These are phyloP conservation scores for Plantago rigida DNA, from an alignment of 305 asterid species.

Conservation along the genomic window DNA sequence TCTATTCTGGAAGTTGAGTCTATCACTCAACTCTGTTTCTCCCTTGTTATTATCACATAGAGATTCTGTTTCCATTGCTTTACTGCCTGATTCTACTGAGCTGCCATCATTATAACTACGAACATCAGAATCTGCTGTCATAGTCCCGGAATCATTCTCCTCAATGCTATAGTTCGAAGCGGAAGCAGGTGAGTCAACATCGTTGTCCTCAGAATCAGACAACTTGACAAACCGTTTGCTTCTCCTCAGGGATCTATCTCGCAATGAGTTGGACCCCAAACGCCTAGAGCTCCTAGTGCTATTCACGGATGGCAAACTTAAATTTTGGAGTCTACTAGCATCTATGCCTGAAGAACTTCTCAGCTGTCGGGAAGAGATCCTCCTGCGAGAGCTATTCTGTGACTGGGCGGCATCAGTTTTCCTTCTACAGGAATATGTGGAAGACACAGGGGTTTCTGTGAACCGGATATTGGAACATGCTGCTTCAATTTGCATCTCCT, in stretches of 20 bases:
- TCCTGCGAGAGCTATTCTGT: conserved; percentile 37
- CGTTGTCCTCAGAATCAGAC: conserved; percentile 48
- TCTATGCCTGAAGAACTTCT: conserved; percentile 54
- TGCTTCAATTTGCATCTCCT: conserved; percentile 36
- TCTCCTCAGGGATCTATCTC: conserved; percentile 52
- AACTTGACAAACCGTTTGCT: conserved; percentile 50
- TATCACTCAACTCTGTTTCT: conserved; percentile 45
- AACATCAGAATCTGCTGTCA: conserved; percentile 56
- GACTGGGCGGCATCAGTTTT: conserved; percentile 38
- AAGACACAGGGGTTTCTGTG: conserved; percentile 30
- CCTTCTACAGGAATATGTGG: conserved; percentile 43
- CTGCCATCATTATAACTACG: conserved; percentile 49
- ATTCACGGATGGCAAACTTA: conserved; percentile 29
- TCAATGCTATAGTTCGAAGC: conserved; percentile 51
- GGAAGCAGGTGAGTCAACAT: conserved; percentile 42
- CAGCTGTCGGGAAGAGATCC: conserved; percentile 46
- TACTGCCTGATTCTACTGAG: conserved; percentile 50
- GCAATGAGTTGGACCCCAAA: conserved; percentile 30
- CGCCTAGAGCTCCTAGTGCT: conserved; percentile 34
- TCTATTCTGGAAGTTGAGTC: conserved; percentile 54
- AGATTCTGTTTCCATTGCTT: conserved; percentile 34
- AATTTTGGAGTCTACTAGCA: conserved; percentile 34
- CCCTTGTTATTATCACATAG: conserved; percentile 37
- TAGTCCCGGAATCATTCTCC: conserved; percentile 57
- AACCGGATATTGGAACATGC: conserved; percentile 33